Base-by-base conservation (phyloP, 2,329 filamentous ascomycete species). In the Paracorniculantispora psalliotae region DNA sequence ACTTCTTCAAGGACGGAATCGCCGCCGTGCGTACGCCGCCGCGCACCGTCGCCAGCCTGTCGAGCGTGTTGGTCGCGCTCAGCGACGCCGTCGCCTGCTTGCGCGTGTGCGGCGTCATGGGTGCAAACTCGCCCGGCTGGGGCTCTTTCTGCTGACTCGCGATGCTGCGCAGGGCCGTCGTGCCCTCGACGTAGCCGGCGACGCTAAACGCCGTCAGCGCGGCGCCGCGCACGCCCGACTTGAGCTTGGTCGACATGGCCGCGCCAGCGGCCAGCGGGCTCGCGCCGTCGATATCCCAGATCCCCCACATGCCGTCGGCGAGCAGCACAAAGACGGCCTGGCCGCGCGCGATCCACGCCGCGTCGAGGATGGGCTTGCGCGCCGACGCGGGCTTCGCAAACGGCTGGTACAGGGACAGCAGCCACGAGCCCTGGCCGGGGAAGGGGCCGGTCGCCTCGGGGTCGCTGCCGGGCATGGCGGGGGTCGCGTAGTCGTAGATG, bases 251-350 rank as follows among this genome's bases (percentile, higher is more conserved):
- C 25, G 83, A 77, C 4, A 84, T 69, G 0, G 75, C 68, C 60
- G 77, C 69, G 50, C 76, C 69, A 12, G 71, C 62, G 13, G 68
- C 65, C 37, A 77, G 69, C 1, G 82, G 81, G 41, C 80, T 80
- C 30, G 77, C 77, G 8, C 83, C 82, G 62, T 87, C 82, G 47
- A 88, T 77, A 64, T 88, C 85, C 85, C 85, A 88, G 35, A 88
- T 81, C 15, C 83, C 85, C 85, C 85, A 88, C 67, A 85, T 84
- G 7, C 85, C 85, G 64, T 88, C 85, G 1, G 81, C 80, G 3
- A 87, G 73, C 2, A 88, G 73, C 1, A 77, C 76, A 43, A 88
- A 72, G 28, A 88, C 73, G 5, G 85, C 84, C 49, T 81, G 78
- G 10, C 85, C 85, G 60, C 81, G 79, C 2, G 79, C 75, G 50